These are phyloP conservation scores for Fraxinus cuspidata DNA, from an alignment of 257 asterid genomes.

Conservation along the genomic window DNA sequence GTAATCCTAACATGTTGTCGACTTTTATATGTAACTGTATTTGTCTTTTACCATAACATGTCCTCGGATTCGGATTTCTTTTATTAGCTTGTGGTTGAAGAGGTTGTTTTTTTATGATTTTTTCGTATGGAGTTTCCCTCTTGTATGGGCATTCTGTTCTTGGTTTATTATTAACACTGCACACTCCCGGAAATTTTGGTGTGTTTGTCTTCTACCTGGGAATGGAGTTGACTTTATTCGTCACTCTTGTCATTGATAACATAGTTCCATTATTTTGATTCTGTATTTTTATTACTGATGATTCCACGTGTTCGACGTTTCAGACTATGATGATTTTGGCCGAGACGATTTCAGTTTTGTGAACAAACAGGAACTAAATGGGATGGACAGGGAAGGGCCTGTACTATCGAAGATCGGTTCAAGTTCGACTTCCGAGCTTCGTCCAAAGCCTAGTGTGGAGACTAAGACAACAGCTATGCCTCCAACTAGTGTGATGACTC, in stretches of 20 bases:
- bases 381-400: constrained; percentile 49
- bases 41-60: constrained; percentile 31
- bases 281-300: not conserved
- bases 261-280: not conserved
- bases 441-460: constrained; percentile 52
- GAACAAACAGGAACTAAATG: constrained; percentile 42
- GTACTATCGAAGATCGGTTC: constrained; percentile 84
- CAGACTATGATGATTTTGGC: constrained; percentile 89
- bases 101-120: constrained; percentile 30
- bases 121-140: constrained; percentile 27
- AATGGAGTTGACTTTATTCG: not conserved
- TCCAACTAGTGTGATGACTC: constrained; percentile 68
- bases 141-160: constrained; percentile 36
- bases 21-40: constrained; percentile 33
- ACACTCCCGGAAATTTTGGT: constrained; percentile 41
- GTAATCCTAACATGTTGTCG: constrained; percentile 11
- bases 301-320: not conserved
- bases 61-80: constrained; percentile 25
- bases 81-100: constrained; percentile 26
- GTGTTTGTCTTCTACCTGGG: constrained; percentile 29
- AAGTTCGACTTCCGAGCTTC: constrained; percentile 82
- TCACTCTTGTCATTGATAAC: no score
- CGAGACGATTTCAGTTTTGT: constrained; percentile 57
- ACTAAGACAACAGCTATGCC: constrained; percentile 56
- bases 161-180: constrained; percentile 27